Percentiles rank a stretch among this genome's conserved stretches.
Evolutionary conservation across 2,329 filamentous ascomycete species (phyloP).

Genomic region (Blumeria graminis): DNA sequence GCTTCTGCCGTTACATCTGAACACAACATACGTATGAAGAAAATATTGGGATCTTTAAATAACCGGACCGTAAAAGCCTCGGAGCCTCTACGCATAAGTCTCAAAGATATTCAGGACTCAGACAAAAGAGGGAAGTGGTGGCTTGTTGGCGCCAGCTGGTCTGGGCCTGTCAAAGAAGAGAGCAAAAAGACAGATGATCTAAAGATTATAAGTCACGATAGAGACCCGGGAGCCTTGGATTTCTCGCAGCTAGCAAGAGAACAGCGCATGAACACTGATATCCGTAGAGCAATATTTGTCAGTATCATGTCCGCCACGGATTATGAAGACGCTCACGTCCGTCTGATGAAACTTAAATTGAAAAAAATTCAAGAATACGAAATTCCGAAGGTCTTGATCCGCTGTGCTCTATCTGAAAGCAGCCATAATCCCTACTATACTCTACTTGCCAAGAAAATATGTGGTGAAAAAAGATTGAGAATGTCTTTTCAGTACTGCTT

Average conservation of each 20-base stretch:
- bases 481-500: slow-evolving; percentile 74
- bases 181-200: slow-evolving; percentile 6
- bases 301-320: slow-evolving; percentile 70
- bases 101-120: slow-evolving; percentile 60
- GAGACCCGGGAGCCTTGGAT: slow-evolving; percentile 12
- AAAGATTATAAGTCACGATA: slow-evolving; percentile 14
- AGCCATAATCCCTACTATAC: slow-evolving; percentile 87
- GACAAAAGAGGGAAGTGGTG: slow-evolving; percentile 93
- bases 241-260: slow-evolving; percentile 15
- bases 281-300: slow-evolving; percentile 54
- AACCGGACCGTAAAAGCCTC: slow-evolving; percentile 41
- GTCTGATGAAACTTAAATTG: slow-evolving; percentile 58
- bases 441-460: slow-evolving; percentile 56
- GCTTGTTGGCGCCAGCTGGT: slow-evolving; percentile 90
- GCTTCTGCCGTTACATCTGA: slow-evolving; percentile 54
- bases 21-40: slow-evolving; percentile 73
- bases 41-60: slow-evolving; percentile 59
- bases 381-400: slow-evolving; percentile 66
- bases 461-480: slow-evolving; percentile 46
- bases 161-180: slow-evolving; percentile 18
- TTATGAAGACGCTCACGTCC: slow-evolving; percentile 58
- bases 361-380: slow-evolving; percentile 73
- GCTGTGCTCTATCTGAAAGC: slow-evolving; percentile 63
- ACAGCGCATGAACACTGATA: slow-evolving; percentile 17
- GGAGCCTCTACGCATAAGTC: slow-evolving; percentile 59